Percentiles rank a stretch among this genome's conserved stretches.
Conservation (phyloP, 179 eudicot genomes). For the Sideroxylon spinosum region DNA sequence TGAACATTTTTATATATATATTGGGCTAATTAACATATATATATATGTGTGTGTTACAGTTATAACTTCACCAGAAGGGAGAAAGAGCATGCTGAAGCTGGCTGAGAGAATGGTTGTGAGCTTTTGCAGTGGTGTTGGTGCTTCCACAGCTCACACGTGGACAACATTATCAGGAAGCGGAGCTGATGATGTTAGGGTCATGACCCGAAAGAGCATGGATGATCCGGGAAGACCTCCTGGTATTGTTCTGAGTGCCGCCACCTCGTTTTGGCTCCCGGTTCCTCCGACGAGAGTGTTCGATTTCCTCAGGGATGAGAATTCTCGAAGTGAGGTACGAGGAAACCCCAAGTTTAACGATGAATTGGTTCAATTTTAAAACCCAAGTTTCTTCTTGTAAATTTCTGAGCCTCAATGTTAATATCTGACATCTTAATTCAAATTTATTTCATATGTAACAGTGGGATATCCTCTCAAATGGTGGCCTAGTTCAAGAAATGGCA, state of each 20-base stretch:
- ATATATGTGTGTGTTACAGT: conserved; percentile 29
- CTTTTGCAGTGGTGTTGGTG: conserved; percentile 63
- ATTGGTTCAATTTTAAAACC: no score
- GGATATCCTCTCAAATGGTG: conserved; percentile 72
- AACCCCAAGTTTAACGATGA: background rate
- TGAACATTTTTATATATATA: no score
- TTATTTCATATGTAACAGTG: conserved; percentile 34
- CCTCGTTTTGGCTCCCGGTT: conserved; percentile 65
- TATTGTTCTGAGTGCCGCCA: conserved; percentile 59
- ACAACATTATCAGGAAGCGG: conserved; percentile 58
- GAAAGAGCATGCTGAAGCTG: conserved; percentile 62
- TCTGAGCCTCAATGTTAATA: background rate
- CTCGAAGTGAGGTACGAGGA: conserved; percentile 45
- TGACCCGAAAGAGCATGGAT: conserved; percentile 60
- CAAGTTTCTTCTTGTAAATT: no score
- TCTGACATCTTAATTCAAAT: background rate
- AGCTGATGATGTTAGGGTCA: conserved; percentile 59
- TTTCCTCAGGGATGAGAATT: conserved; percentile 58
- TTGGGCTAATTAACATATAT: no score
- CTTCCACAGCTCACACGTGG: conserved; percentile 63
- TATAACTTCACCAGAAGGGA: conserved; percentile 53
- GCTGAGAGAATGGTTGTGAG: conserved; percentile 65
- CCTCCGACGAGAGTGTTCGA: conserved; percentile 56
- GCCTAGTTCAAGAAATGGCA: conserved; percentile 69
- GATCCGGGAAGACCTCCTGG: conserved; percentile 77